Base-by-base conservation (phyloP, 169 alveolate species). In the Cystoisospora suis region DNA sequence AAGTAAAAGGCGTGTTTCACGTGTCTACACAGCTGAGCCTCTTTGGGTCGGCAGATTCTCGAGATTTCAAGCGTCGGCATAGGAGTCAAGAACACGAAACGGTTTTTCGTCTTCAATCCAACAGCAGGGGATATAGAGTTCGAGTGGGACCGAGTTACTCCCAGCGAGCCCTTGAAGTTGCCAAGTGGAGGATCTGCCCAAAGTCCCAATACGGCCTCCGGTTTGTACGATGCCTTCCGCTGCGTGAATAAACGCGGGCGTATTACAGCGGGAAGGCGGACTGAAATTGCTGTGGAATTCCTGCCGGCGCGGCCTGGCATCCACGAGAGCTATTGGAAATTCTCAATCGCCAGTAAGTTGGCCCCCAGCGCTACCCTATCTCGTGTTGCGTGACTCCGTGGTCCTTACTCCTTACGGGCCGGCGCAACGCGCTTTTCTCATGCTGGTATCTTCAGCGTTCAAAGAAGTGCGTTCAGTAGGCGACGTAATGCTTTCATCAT, bases 41-140 rank as follows among this genome's bases (percentile, higher is more conserved):
- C 93, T n/a, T n/a, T n/a, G n/a, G n/a, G n/a, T n/a, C n/a, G 90
- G 69, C 95, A 96, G 93, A 96, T 97, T 58, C 93, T 97, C 79
- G 98, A 97, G 91, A 96, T 97, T 90, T 97, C 95, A 91, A 97
- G 95, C 32, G 91, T 98, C 53, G 99, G 99, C 45, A 95, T 97
- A 47, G 95, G 96, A 81, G 97, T 98, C 32, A 96, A 96, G 69
- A 97, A 97, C 91, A 96, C 98, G 23, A 96, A 94, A 81, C 95
- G 98, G 80, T 97, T 98, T 94, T 96, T 96, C 94, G 98, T 97
- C 36, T 96, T 97, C 69, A 97, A 98, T 94, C 98, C 99, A 40
- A 97, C 99, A 2, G 94, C 96, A 59, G 95, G 94, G 90, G 97
- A 98, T 72, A 96, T 97, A 86, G 98, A 97, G 85, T 98, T 97